Evolutionary conservation across 345 rosid genomes (phyloP), one percentile per base, ranked within the genome.

Genomic region (Anastatica hierochuntica): DNA sequence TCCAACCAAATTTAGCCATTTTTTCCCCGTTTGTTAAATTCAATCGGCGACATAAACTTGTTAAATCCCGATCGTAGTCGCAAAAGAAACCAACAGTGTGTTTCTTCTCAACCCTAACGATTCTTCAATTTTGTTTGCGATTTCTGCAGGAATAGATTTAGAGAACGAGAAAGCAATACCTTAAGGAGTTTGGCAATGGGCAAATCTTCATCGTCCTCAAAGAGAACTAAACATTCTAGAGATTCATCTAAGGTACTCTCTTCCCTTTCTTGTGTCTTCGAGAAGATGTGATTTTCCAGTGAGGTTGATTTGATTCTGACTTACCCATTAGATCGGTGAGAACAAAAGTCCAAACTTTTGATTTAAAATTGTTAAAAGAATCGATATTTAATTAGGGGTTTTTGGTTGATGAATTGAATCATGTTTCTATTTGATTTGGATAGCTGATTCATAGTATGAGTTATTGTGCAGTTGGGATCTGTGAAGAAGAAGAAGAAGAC

Each of bases 401-500:
- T 52, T 13, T n/a, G n/a, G n/a, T 23, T 60, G 39, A 17, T 41
- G 43, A 29, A 50, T 31, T 19, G 20, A 14, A 13, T 17, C 14
- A 11, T 24, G 16, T 55, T 26, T 27, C 11, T 30, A 42, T 43
- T 56, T 19, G 10, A 20, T 12, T 27, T 15, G 3, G 29, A 33
- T 15, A 16, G 10, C 13, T 31, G 46, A 11, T 63, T 42, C 49
- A 21, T 39, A 1, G 16, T 36, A 27, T 68, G 31, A 21, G 2
- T 56, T 67, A 56, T 31, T 40, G 13, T 39, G 47, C 67, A 83
- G 97, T 79, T 58, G 51, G 72, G 58, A 15, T 50, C 52, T 18
- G 76, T 55, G 81, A 84, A 73, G 80, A 86, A 51, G 66, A 67
- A 62, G 66, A 67, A 62, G 49, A 84, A 78, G 71, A 76, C 39